Evolutionary conservation across 2,329 filamentous ascomycete species (phyloP), one percentile per base, ranked within the genome.

Genomic region (Calycina marina): DNA sequence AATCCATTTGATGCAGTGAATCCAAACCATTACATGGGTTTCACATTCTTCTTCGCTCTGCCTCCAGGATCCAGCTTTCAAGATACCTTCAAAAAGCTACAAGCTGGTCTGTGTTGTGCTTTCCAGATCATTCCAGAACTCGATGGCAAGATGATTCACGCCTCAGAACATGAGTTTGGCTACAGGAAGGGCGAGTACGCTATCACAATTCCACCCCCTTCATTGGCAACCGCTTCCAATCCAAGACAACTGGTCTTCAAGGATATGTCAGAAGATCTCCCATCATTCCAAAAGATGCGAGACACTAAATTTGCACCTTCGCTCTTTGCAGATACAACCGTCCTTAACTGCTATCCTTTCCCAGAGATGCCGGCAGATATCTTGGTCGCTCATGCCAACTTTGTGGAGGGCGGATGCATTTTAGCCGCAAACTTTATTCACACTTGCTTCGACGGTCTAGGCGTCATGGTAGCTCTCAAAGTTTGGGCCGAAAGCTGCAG

Each of bases 1-100:
- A 35, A 35, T 18, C 32, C 32, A 15, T 30, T 35, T 15, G 32
- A 35, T 13, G 15, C 15, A n/a, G 32, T 35, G 6, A 35, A 35
- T 18, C 27, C 27, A 8, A 35, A 35, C 15, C 32, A 35, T 14
- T 35, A 35, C 27, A 25, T 35, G 25, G 32, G 32, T 5, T 9
- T 35, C 2, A 30, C 13, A 11, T 35, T 35, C 27, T 35, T 30
- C 32, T 35, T 35, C 30, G 26, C 32, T 24, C 32, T 35, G 8
- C 26, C 6, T 15, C 17, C 16, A 16, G 32, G 26, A 11, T 10
- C 17, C 6, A 30, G 32, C 13, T 35, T 35, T 14, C 25, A 35
- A 30, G 16, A 35, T 3, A 27, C 27, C 10, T 35, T 35, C 12
- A 11, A 9, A 14, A 30, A 15, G n/a, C 18, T 35, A 4, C 32